Base-by-base conservation (phyloP, 2,329 filamentous ascomycete species). In the Elsinoe australis region DNA sequence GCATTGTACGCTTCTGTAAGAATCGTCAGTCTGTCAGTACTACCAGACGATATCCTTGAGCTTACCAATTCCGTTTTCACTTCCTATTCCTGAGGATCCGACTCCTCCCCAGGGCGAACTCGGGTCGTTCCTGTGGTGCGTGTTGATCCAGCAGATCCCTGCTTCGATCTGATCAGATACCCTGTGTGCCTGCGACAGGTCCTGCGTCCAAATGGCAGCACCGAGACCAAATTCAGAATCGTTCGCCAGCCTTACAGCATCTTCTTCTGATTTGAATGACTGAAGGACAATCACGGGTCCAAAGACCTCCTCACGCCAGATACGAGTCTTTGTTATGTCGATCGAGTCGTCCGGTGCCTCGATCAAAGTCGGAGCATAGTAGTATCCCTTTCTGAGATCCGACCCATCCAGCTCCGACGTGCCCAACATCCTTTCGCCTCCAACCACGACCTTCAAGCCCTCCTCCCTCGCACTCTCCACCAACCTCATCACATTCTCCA, bases 101-200 rank as follows among this genome's bases (percentile, higher is more conserved):
- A 76, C 68, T 1, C 82, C 79, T 19, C 82, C 83, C 82, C 82
- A 83, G 0, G 83, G 79, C 51, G 80, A 81, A 55, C 80, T 80
- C 0, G 82, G 82, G 54, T 85, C 82, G 55, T 85, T 86, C 26
- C 82, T 72, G 59, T 86, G 82, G 62, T 86, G 82, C 0, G 66
- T 71, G 53, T 71, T 75, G 12, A 66, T 61, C 60, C 36, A 12
- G 28, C 19, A 70, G 71, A 1, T 22, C 4, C 44, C 44, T 2
- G 71, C 67, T 12, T 75, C 70, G 10, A 75, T 72, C 12, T 57
- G 58, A 3, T 67, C 67, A 0, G 70, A 22, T 9, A 47, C 44
- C 9, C 44, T 12, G n/a, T 47, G 19, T 9, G 44, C 44, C 29
- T 72, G 71, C 0, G 64, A 61, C 7, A 75, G 62, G 38, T 75